Evolutionary conservation across 225 moss, liverwort and hornwort genomes (phyloP), one percentile per base, ranked within the genome.

Genomic region (Asterella californica): DNA sequence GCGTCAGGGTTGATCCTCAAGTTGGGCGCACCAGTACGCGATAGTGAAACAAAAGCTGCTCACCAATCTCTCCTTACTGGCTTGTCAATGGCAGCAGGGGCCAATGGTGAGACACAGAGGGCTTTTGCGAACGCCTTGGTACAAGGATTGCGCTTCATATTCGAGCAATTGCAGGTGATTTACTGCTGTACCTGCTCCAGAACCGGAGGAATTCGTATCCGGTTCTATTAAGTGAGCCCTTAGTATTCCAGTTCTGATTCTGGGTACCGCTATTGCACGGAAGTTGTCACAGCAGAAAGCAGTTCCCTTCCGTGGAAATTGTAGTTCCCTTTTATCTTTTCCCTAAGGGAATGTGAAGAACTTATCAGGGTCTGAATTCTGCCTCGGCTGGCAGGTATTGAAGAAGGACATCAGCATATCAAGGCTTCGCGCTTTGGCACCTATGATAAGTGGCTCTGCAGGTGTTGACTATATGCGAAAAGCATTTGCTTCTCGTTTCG

Each of bases 1-100:
- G 90, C 95, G 67, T 92, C 99, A 50, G 90, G 89, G 24, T 80
- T 99, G 83, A 95, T 95, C 65, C 84, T 93, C 76, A 99, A 99
- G 84, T 87, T 99, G 84, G 99, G 95, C 70, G 95, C 99, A 37
- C 99, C 99, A 84, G 83, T 92, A 49, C 94, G 91, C 81, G 99
- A 99, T 79, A 85, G 88, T 77, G 88, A 85, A 74, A 91, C 95
- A 29, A 99, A 92, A 87, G 95, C 93, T 54, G 99, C 99, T 70
- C 95, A 95, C 83, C 91, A 93, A 37, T 90, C 88, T 46, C 85
- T 99, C 55, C 85, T 95, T 9, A 87, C 85, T 79, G 92, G 88
- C 77, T 86, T 95, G 78, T 83, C 88, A 78, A 79, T 81, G 15
- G 88, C 87, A 73, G 83, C 91, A 62, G 79, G 83, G 57, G 81